Evolutionary conservation across 371 early-diverging fungal species (phyloP).

Genomic region (Synchytrium microbalum): DNA sequence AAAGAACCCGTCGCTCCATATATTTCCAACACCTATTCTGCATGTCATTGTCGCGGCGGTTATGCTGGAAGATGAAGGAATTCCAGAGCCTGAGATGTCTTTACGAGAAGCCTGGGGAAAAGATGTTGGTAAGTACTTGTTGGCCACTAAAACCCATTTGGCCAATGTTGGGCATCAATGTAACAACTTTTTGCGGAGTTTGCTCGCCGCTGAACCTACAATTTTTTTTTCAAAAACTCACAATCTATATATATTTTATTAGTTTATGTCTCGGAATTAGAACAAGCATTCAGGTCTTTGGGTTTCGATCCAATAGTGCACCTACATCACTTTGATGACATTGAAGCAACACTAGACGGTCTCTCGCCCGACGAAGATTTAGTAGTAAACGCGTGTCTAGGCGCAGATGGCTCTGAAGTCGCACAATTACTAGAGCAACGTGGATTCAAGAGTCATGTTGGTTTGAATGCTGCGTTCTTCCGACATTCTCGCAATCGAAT

Average conservation of each 20-base stretch:
- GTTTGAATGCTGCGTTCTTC: constrained; percentile 25
- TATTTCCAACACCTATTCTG: constrained; percentile 24
- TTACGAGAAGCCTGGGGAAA: constrained; percentile 22
- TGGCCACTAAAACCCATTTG: too few species aligned
- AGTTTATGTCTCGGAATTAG: constrained; percentile 30
- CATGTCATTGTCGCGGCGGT: constrained; percentile 27
- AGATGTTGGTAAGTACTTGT: too few species aligned
- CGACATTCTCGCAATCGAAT: constrained; percentile 16
- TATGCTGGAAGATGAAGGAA: constrained; percentile 15
- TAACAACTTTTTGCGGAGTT: too few species aligned
- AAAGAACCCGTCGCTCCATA: constrained; percentile 20
- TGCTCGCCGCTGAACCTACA: too few species aligned
- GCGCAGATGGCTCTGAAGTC: constrained; percentile 24
- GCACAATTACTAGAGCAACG: constrained; percentile 15
- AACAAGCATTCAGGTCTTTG: constrained; percentile 18
- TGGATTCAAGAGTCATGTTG: constrained; percentile 18
- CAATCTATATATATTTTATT: too few species aligned
- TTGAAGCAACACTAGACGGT: constrained; percentile 12
- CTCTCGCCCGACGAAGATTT: constrained; percentile 19
- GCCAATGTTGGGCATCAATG: too few species aligned
- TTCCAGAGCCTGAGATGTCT: constrained; percentile 25
- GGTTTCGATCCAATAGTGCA: constrained; percentile 30
- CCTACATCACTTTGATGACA: constrained; percentile 25
- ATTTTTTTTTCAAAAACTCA: too few species aligned
- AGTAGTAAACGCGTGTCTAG: constrained; percentile 27